A percentile compares a stretch with the other conserved stretches of the same genome.
phyloP scores from a whole-genome alignment of 2,329 filamentous ascomycete species.

The Pseudonectria buxi region DNA sequence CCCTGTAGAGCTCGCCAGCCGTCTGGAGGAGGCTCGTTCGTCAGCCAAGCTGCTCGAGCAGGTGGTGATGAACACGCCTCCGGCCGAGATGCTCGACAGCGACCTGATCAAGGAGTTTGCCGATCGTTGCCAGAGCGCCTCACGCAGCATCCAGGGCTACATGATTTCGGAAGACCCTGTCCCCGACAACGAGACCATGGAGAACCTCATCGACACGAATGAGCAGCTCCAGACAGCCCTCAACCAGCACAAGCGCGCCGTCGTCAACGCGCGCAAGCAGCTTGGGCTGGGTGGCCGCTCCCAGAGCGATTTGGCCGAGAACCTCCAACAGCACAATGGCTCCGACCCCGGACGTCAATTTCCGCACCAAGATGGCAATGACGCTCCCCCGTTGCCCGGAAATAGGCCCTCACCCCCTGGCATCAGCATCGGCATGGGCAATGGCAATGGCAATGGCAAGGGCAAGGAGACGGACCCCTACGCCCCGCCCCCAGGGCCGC shows the following conservation, averaged over 20 bases:
- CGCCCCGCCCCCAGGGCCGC: slow-evolving; percentile 17
- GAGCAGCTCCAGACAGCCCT: slow-evolving; percentile 80
- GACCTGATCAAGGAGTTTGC: slow-evolving; percentile 92
- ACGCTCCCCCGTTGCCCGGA: slow-evolving; percentile 4
- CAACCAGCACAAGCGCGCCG: slow-evolving; percentile 75
- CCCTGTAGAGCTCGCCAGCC: slow-evolving; percentile 68
- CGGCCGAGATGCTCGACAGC: slow-evolving; percentile 67
- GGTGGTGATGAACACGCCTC: slow-evolving; percentile 77
- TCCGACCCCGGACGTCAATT: slow-evolving; percentile 19
- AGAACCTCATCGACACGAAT: slow-evolving; percentile 88
- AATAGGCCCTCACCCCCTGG: slow-evolving; percentile 1
- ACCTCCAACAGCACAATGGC: slow-evolving; percentile 23
- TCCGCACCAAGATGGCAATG: slow-evolving; percentile 8
- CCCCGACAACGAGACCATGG: slow-evolving; percentile 90
- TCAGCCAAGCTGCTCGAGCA: slow-evolving; percentile 90
- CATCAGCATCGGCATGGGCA: slow-evolving; percentile 6
- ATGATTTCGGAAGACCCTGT: slow-evolving; percentile 72
- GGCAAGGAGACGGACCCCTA: slow-evolving; percentile 29
- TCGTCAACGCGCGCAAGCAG: slow-evolving; percentile 56
- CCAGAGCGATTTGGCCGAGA: slow-evolving; percentile 21
- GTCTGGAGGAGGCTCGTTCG: slow-evolving; percentile 84
- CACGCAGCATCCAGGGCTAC: slow-evolving; percentile 76
- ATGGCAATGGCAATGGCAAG: slow-evolving; percentile 23
- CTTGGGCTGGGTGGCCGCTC: slow-evolving; percentile 33
- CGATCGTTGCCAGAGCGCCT: slow-evolving; percentile 75